phyloP scores from a whole-genome alignment of 2,329 filamentous ascomycete genomes.

The Claviceps maximensis region DNA sequence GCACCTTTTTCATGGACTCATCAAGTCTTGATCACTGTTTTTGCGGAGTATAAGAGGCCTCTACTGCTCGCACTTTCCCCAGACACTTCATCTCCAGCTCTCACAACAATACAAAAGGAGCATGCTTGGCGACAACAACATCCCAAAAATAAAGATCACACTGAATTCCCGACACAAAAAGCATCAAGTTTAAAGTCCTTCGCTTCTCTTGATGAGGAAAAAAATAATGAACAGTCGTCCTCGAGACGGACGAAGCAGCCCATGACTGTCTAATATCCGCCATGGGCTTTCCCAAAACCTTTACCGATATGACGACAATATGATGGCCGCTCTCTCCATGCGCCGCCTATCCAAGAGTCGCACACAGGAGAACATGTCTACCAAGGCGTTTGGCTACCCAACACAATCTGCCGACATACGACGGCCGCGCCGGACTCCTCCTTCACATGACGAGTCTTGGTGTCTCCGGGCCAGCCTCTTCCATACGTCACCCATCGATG shows the following conservation, averaged over 20 bases:
- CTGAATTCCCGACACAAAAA: background rate
- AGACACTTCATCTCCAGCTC: background rate
- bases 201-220: background rate
- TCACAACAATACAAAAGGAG: background rate
- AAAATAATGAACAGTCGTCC: background rate
- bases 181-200: background rate
- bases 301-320: background rate
- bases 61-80: background rate
- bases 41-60: background rate
- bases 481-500: background rate
- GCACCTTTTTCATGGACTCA: no score
- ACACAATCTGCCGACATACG: background rate
- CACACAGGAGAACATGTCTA: background rate
- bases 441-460: background rate
- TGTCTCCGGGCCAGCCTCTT: background rate
- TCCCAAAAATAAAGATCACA: background rate
- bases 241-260: background rate
- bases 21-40: background rate
- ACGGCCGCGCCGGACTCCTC: background rate
- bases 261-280: background rate
- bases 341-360: background rate
- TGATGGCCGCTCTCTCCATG: background rate
- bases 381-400: background rate
- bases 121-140: background rate
- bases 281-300: background rate